These are phyloP conservation scores for Syzygium syzygioides DNA, from an alignment of 441 rosid species.

Conservation along the genomic window DNA sequence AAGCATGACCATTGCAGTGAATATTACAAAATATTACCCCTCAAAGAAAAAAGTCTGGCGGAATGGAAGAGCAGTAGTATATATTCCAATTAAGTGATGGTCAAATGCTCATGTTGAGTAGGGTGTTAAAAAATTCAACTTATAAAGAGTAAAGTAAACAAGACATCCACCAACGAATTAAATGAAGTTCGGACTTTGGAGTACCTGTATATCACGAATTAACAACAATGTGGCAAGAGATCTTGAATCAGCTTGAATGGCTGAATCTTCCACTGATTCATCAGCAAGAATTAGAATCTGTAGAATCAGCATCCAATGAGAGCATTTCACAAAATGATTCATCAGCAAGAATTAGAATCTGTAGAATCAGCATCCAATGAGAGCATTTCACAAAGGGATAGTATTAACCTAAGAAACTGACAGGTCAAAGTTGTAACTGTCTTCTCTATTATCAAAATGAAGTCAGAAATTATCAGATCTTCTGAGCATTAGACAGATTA, in stretches of 20 bases:
- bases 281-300: slow-evolving; percentile 76
- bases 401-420: neutral
- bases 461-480: neutral
- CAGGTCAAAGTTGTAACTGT: neutral
- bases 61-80: neutral
- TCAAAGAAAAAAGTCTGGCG: neutral
- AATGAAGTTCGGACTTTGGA: neutral
- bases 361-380: neutral
- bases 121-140: neutral
- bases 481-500: neutral
- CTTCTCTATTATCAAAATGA: neutral
- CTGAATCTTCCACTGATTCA: slow-evolving; percentile 78
- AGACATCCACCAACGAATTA: neutral
- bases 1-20: neutral
- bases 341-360: slow-evolving; percentile 75
- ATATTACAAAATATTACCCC: neutral
- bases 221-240: slow-evolving; percentile 66
- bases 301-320: neutral
- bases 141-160: neutral
- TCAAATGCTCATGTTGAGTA: neutral
- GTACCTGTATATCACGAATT: slow-evolving; percentile 80
- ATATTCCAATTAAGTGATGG: neutral
- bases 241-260: slow-evolving; percentile 81
- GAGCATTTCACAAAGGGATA: neutral
- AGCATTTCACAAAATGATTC: slow-evolving; percentile 22